A percentile compares a stretch with the other conserved stretches of the same genome.
These are phyloP conservation scores for Cordyceps cicadae DNA, from an alignment of 2,329 filamentous ascomycete genomes.

Conservation along the genomic window DNA sequence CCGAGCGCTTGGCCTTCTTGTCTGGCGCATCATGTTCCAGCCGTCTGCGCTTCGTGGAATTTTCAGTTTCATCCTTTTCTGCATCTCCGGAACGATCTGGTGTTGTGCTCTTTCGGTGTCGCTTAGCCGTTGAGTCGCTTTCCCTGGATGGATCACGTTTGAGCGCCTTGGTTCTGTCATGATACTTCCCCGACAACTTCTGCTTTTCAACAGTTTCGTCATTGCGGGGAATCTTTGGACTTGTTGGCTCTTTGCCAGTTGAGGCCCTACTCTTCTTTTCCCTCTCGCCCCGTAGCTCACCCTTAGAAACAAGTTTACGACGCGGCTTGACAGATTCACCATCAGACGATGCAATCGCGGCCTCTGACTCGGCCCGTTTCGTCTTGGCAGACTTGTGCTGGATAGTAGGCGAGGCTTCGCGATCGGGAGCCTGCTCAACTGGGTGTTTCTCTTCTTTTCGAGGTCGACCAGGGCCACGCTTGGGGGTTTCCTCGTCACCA, in stretches of 20 bases:
- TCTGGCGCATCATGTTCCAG: conserved; percentile 47
- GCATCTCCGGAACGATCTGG: conserved; percentile 44
- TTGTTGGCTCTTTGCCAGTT: conserved; percentile 44
- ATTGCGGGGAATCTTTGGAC: conserved; percentile 40
- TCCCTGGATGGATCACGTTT: conserved; percentile 56
- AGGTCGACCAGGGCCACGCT: conserved; percentile 43
- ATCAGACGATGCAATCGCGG: conserved; percentile 44
- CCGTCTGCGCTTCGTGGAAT: conserved; percentile 47
- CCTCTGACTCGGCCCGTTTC: conserved; percentile 47
- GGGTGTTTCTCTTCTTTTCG: conserved; percentile 37
- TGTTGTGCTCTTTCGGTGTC: conserved; percentile 51
- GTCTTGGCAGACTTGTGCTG: conserved; percentile 41
- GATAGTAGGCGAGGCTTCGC: conserved; percentile 41
- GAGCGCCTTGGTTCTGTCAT: conserved; percentile 51
- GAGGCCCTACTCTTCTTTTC: conserved; percentile 47
- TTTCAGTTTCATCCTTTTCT: conserved; percentile 46
- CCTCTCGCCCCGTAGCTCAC: conserved; percentile 51
- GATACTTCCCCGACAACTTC: conserved; percentile 45
- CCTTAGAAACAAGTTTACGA: conserved; percentile 55
- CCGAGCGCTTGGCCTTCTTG: conserved; percentile 34
- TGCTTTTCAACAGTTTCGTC: conserved; percentile 43
- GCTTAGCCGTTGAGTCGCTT: conserved; percentile 46
- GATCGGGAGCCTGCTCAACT: conserved; percentile 43
- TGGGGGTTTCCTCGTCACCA: conserved; percentile 40
- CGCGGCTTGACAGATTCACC: conserved; percentile 51